phyloP scores from a whole-genome alignment of 1,284 basidiomycete genomes.

The Papiliotrema flavescens region DNA sequence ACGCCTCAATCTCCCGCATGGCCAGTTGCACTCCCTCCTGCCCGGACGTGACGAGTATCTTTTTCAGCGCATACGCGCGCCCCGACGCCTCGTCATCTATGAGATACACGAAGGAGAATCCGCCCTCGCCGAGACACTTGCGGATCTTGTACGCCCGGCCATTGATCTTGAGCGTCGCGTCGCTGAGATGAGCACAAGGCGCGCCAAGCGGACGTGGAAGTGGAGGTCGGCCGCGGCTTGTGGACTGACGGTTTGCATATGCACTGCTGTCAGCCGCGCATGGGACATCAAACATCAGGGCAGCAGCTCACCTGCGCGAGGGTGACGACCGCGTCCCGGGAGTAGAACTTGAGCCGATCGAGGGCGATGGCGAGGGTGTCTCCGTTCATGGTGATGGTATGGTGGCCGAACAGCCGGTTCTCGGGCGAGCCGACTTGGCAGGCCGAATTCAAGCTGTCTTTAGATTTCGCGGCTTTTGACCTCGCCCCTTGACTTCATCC shows the following conservation, averaged over 20 bases:
- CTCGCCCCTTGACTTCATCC: too few species aligned
- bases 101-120: constrained; percentile 90
- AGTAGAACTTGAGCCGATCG: constrained; percentile 40
- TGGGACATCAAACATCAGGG: neutral
- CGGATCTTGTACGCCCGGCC: constrained; percentile 87
- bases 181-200: constrained; percentile 22
- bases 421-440: too few species aligned
- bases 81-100: constrained; percentile 65
- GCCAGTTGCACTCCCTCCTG: constrained; percentile 53
- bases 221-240: too few species aligned
- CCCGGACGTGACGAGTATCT: constrained; percentile 82
- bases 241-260: constrained; percentile 47
- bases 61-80: constrained; percentile 89
- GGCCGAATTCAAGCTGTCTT: too few species aligned
- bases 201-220: too few species aligned
- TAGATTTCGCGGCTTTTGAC: too few species aligned
- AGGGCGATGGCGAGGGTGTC: constrained; percentile 32
- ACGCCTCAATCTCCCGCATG: constrained; percentile 87
- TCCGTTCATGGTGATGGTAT: constrained; percentile 20
- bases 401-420: neutral
- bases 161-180: constrained; percentile 79
- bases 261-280: constrained; percentile 22
- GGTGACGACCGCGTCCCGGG: constrained; percentile 32
- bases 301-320: constrained; percentile 32
- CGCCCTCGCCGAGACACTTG: constrained; percentile 87